Evolutionary conservation across 2,329 filamentous ascomycete genomes (phyloP).

Genomic region (Hypomyces rosellus): DNA sequence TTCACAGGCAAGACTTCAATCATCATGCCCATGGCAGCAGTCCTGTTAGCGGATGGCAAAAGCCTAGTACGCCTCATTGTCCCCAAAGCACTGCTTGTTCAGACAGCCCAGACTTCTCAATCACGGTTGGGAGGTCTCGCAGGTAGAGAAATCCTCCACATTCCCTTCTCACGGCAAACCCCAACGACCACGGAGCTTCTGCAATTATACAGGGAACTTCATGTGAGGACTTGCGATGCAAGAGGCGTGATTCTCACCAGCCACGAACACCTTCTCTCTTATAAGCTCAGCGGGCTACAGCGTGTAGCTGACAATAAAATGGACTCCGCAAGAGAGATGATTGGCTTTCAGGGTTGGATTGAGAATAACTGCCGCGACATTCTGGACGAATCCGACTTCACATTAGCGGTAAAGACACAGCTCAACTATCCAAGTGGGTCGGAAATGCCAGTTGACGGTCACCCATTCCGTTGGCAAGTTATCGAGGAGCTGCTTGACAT

Average conservation of each 20-base stretch:
- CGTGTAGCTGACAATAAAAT: conserved; percentile 42
- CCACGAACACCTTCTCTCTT: conserved; percentile 60
- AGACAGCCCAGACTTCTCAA: conserved; percentile 52
- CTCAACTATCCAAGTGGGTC: conserved; percentile 51
- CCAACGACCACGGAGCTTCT: neutral
- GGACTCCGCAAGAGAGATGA: neutral
- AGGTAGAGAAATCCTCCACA: conserved; percentile 45
- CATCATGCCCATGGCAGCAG: conserved; percentile 47
- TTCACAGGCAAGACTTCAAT: conserved; percentile 48
- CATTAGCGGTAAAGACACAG: conserved; percentile 47
- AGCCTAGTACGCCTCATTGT: conserved; percentile 49
- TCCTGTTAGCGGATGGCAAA: conserved; percentile 37
- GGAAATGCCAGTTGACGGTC: conserved; percentile 43
- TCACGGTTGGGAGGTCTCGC: conserved; percentile 49
- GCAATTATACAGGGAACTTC: conserved; percentile 18
- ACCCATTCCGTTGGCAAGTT: conserved; percentile 46
- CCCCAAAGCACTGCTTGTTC: conserved; percentile 48
- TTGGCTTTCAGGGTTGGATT: conserved; percentile 5
- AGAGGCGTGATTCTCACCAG: conserved; percentile 52
- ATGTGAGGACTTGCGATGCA: conserved; percentile 32
- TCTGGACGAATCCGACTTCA: conserved; percentile 24
- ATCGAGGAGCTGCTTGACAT: conserved; percentile 35
- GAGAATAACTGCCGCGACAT: conserved; percentile 7
- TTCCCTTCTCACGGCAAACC: conserved; percentile 52
- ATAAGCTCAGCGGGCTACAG: conserved; percentile 56